Evolutionary conservation across 345 rosid genomes (phyloP), one percentile per base, ranked within the genome.

Genomic region (Euphorbia peplus): DNA sequence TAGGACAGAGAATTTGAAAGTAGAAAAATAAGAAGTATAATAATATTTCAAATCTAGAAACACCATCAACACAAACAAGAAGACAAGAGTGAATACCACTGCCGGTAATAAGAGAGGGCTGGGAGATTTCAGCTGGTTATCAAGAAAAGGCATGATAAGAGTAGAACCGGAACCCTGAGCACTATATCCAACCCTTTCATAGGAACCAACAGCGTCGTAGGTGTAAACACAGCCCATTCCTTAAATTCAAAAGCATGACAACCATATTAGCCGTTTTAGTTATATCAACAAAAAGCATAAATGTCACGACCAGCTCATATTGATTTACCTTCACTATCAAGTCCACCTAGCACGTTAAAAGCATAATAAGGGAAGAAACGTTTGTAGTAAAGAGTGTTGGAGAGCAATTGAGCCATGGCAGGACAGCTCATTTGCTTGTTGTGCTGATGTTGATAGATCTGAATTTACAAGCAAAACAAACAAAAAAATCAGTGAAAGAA

Each of bases 371-470:
- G 99, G 68, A 95, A 95, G 86, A 92, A 95, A 1, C 99, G 89
- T 70, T 95, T 95, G 78, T 86, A 95, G 76, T 95, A 95, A 72
- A 95, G 96, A 59, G 99, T 91, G 81, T 95, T 95, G 51, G 98
- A 95, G 60, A 95, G 97, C 55, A 95, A 84, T 78, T 92, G 98
- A 26, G 83, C 97, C 98, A 95, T 92, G 30, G 93, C 98, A 56
- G 96, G 96, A 56, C 93, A 92, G 82, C 97, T 90, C 96, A 95
- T 90, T 77, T 92, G 98, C 80, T 95, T 95, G 82, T 87, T 92
- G 81, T 92, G 97, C 74, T 95, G 98, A 77, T 95, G 99, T 77
- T 95, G 99, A 73, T 95, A 95, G 51, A 88, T 85, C 98, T 95
- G 84, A 69, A 56, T 58, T 66, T 4, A 67, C 10, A 55, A 48